Conservation (phyloP, 73 alveolate species). For the Tetrahymena elliotti region DNA sequence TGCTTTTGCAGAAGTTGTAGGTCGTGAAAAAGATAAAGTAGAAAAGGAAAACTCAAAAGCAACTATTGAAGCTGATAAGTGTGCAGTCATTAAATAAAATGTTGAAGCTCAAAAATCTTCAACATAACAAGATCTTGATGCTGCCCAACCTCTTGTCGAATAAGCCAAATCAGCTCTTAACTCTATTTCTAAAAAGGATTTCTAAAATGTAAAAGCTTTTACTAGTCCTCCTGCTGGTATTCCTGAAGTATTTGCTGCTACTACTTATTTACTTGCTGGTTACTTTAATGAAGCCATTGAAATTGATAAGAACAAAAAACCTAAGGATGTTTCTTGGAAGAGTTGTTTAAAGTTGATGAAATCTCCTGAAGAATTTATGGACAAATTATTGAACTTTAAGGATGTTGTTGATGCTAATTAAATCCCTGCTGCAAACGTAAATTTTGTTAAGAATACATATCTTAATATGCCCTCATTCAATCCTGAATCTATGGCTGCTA, state of each 20-base stretch:
- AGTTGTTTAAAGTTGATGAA: conserved; percentile 65
- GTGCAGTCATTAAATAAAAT: conserved; percentile 82
- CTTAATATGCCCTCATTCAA: conserved; percentile 62
- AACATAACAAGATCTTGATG: conserved; percentile 92
- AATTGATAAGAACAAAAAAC: conserved; percentile 33
- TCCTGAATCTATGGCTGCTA: conserved; percentile 58
- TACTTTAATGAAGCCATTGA: conserved; percentile 27
- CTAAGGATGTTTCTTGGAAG: conserved; percentile 71
- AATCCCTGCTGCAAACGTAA: conserved; percentile 68
- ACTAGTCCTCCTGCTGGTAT: conserved; percentile 83
- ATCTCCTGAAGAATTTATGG: conserved; percentile 65
- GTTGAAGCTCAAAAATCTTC: conserved; percentile 93
- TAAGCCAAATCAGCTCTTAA: conserved; percentile 90
- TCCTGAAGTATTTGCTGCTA: conserved; percentile 51
- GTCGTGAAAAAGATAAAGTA: conserved; percentile 88
- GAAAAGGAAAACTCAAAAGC: conserved; percentile 91
- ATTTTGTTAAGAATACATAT: conserved; percentile 55
- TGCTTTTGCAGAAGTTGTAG: conserved; percentile 95
- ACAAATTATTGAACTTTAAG: conserved; percentile 54
- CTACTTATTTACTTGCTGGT: conserved; percentile 35
- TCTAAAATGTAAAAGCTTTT: conserved; percentile 79
- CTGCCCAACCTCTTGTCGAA: conserved; percentile 92
- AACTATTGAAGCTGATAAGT: conserved; percentile 86
- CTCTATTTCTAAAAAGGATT: conserved; percentile 84
- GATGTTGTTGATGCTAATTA: conserved; percentile 63